A percentile compares a stretch with the other conserved stretches of the same genome.
phyloP scores from a whole-genome alignment of 164 flowering plant genomes.

The Malania oleifera region DNA sequence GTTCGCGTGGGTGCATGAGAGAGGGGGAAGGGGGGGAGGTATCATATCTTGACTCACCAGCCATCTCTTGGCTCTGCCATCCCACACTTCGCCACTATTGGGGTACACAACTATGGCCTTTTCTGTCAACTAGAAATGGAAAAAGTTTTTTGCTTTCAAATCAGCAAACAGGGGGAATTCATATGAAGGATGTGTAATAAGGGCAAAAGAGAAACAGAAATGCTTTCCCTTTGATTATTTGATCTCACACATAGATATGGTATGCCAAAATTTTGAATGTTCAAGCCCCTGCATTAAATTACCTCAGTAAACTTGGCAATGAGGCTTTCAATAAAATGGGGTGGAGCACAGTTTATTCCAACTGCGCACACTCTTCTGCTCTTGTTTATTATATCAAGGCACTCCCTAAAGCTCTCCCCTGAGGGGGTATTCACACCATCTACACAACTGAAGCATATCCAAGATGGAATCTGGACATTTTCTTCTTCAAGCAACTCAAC shows the following conservation, averaged over 20 bases:
- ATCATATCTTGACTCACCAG: conserved; percentile 49
- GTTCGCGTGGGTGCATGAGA: neutral
- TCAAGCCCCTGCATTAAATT: too few species aligned
- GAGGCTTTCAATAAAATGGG: conserved; percentile 63
- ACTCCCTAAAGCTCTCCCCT: conserved; percentile 73
- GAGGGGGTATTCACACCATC: conserved; percentile 81
- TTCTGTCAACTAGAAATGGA: conserved; percentile 43
- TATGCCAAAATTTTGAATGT: too few species aligned
- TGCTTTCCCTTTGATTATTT: too few species aligned
- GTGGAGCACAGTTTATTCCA: conserved; percentile 90
- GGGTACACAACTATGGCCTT: conserved; percentile 76
- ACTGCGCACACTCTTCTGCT: conserved; percentile 53
- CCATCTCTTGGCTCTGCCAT: conserved; percentile 80
- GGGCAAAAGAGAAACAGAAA: too few species aligned
- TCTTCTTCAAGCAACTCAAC: conserved; percentile 81
- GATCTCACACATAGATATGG: too few species aligned
- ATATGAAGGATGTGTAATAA: too few species aligned
- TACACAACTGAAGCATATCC: conserved; percentile 83
- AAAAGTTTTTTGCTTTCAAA: neutral
- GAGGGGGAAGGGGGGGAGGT: neutral
- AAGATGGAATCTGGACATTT: conserved; percentile 58
- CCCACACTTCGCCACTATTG: conserved; percentile 88
- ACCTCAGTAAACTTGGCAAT: conserved; percentile 58
- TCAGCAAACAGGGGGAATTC: neutral
- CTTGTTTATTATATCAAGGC: conserved; percentile 53